Conservation (phyloP, 106 monocot genomes). For the Dioscorea zingiberensis region DNA sequence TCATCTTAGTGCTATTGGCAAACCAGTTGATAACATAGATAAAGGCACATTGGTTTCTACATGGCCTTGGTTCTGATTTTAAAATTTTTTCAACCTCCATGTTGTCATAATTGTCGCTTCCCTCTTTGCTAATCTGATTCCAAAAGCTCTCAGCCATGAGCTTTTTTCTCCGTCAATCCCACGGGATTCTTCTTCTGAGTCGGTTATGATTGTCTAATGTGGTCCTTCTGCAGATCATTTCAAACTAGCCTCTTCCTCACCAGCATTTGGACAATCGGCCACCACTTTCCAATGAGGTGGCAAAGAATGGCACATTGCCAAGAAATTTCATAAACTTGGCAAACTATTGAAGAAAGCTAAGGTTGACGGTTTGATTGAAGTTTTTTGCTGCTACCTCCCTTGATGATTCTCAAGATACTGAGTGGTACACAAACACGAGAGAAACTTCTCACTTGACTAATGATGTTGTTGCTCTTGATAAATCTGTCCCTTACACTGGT, state of each 20-base stretch:
- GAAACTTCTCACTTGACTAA: constrained; percentile 1
- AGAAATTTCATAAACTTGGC: constrained; percentile 1
- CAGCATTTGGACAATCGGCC: background rate
- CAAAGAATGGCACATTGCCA: constrained; percentile 5
- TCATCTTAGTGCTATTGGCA: constrained; percentile 4
- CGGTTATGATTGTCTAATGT: background rate
- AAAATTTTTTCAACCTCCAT: background rate
- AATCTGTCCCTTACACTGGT: background rate
- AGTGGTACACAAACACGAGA: constrained; percentile 1
- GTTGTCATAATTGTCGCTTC: constrained; percentile 2
- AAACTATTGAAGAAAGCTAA: constrained; percentile 9
- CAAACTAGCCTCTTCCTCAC: background rate
- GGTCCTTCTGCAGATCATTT: background rate
- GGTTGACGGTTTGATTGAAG: constrained; percentile 4
- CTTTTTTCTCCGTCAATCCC: constrained; percentile 1
- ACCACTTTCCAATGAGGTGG: constrained; percentile 3
- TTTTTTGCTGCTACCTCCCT: background rate
- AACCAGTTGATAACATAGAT: constrained; percentile 4
- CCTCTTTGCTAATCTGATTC: background rate
- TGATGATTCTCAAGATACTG: background rate
- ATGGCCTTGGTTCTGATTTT: constrained; percentile 7
- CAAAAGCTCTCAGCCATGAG: constrained; percentile 9
- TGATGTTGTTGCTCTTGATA: constrained; percentile 1
- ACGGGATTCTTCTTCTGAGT: background rate
- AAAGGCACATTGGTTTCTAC: constrained; percentile 8